Evolutionary conservation across 106 monocot species (phyloP).

Genomic region (Acorus calamus): DNA sequence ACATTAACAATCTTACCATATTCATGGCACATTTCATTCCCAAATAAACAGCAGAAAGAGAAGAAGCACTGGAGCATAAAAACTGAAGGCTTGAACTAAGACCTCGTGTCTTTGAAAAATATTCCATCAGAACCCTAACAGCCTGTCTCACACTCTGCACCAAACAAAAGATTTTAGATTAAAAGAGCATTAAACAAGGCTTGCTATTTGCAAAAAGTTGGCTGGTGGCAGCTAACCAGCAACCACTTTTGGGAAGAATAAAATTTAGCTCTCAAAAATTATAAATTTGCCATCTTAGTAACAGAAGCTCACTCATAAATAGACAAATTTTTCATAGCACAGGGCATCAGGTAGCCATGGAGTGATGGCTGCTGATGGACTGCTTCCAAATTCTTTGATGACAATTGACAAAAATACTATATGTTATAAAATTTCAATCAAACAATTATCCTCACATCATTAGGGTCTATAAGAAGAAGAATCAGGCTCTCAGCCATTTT

Average conservation of each 20-base stretch:
- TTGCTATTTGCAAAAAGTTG: neutral
- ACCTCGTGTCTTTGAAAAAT: slow-evolving; percentile 57
- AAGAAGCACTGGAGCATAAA: slow-evolving; percentile 64
- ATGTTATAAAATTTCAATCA: neutral
- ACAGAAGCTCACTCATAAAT: too few relatives aligned
- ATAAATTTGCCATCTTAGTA: too few relatives aligned
- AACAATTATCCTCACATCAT: slow-evolving; percentile 54
- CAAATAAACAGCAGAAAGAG: slow-evolving; percentile 50
- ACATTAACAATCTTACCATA: slow-evolving; percentile 33
- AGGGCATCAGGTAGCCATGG: too few relatives aligned
- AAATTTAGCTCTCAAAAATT: too few relatives aligned
- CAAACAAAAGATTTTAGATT: neutral
- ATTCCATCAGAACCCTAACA: slow-evolving; percentile 72
- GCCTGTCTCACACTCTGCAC: slow-evolving; percentile 58
- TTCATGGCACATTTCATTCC: slow-evolving; percentile 63
- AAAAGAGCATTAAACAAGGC: neutral
- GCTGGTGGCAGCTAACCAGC: too few relatives aligned
- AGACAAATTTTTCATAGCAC: too few relatives aligned
- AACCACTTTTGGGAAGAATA: too few relatives aligned
- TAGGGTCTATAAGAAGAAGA: slow-evolving; percentile 62
- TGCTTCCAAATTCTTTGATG: too few relatives aligned
- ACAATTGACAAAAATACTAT: too few relatives aligned
- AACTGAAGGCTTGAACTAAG: slow-evolving; percentile 85
- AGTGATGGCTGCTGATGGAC: too few relatives aligned
- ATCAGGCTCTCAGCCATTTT: slow-evolving; percentile 89